These are phyloP conservation scores for Pseudopithomyces maydicus DNA, from an alignment of 2,329 filamentous ascomycete species.

Conservation along the genomic window DNA sequence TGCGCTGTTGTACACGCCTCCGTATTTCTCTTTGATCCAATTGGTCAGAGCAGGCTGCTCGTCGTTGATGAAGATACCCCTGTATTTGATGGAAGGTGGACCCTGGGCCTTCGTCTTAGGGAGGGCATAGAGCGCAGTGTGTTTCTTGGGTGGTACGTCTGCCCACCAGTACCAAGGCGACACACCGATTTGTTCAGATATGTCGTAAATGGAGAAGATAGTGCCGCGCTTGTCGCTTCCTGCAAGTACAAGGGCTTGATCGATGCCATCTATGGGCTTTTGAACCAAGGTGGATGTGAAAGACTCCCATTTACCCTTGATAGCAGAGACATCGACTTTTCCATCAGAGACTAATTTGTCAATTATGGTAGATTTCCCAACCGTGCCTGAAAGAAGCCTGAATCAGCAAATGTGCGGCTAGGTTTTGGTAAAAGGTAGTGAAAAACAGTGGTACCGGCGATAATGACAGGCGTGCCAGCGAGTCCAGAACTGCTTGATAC, in stretches of 20 bases:
- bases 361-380: conserved; percentile 65
- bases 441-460: conserved; percentile 55
- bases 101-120: conserved; percentile 59
- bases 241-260: conserved; percentile 65
- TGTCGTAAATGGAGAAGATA: conserved; percentile 70
- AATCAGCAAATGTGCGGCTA: not conserved
- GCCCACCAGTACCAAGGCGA: conserved; percentile 72
- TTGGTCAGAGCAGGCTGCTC: conserved; percentile 68
- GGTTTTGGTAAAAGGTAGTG: not conserved
- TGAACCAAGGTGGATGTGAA: conserved; percentile 64
- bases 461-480: conserved; percentile 54
- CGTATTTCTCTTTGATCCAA: conserved; percentile 63
- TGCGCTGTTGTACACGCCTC: conserved; percentile 54
- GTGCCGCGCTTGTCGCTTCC: conserved; percentile 68
- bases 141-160: conserved; percentile 60
- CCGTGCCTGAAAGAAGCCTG: conserved; percentile 45
- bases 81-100: conserved; percentile 66
- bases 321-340: conserved; percentile 61
- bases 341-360: conserved; percentile 58
- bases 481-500: conserved; percentile 17
- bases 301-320: conserved; percentile 69
- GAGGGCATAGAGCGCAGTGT: conserved; percentile 60
- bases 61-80: conserved; percentile 72
- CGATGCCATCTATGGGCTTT: conserved; percentile 59
- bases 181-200: conserved; percentile 73